These are phyloP conservation scores for Saraca asoca DNA, from an alignment of 331 rosid genomes.

Conservation along the genomic window DNA sequence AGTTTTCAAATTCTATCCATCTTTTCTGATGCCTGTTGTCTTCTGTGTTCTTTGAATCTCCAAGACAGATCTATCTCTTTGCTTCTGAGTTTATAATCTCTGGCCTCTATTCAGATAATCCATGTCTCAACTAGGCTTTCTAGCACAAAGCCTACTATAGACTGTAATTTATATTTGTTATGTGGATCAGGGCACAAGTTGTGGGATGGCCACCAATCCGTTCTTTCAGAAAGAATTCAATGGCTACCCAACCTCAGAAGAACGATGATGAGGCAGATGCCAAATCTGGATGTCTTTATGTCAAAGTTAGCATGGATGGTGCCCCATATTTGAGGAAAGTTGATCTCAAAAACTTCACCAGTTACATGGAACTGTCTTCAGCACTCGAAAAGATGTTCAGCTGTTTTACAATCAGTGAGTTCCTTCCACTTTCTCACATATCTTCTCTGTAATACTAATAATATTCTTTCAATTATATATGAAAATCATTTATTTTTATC, in stretches of 20 bases:
- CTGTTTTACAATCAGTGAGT: constrained; percentile 87
- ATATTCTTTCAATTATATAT: background rate
- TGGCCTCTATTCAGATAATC: background rate
- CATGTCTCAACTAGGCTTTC: background rate
- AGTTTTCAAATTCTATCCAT: background rate
- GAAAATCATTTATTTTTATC: constrained; percentile 10
- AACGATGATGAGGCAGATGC: constrained; percentile 53
- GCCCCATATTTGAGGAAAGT: constrained; percentile 95
- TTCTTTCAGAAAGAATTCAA: constrained; percentile 82
- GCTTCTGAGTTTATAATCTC: constrained; percentile 21
- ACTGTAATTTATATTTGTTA: constrained; percentile 18
- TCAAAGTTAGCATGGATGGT: constrained; percentile 95
- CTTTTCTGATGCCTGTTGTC: constrained; percentile 9
- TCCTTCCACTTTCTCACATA: constrained; percentile 8
- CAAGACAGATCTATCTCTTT: constrained; percentile 13
- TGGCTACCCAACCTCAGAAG: constrained; percentile 63
- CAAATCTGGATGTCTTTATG: constrained; percentile 74
- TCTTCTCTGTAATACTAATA: constrained; percentile 3
- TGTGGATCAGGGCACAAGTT: constrained; percentile 77
- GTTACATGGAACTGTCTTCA: constrained; percentile 71
- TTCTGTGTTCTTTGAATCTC: constrained; percentile 1
- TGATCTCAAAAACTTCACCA: constrained; percentile 68
- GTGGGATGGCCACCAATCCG: constrained; percentile 99
- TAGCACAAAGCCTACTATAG: background rate
- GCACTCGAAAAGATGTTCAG: constrained; percentile 90